Evolutionary conservation across 805 yeast genomes (phyloP).

Genomic region (Saccharomycopsis vini): DNA sequence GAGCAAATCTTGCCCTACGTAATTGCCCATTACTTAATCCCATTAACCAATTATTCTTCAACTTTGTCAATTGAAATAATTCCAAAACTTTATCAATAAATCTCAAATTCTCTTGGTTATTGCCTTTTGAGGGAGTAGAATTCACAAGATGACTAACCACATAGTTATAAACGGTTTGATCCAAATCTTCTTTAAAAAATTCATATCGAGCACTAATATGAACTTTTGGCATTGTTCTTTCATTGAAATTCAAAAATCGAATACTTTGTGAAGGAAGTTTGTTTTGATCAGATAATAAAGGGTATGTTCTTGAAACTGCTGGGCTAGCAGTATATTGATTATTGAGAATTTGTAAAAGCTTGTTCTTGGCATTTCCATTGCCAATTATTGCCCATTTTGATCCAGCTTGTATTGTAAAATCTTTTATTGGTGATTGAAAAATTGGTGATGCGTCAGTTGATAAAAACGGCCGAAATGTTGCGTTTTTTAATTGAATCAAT

Average conservation of each 20-base stretch:
- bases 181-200: constrained; percentile 75
- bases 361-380: constrained; percentile 35
- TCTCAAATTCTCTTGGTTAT: neutral
- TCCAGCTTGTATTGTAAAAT: constrained; percentile 30
- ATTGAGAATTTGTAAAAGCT: constrained; percentile 46
- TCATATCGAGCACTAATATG: constrained; percentile 89
- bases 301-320: constrained; percentile 44
- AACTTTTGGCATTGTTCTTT: constrained; percentile 25
- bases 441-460: neutral
- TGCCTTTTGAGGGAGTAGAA: constrained; percentile 20
- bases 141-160: constrained; percentile 27
- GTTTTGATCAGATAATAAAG: constrained; percentile 27
- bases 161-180: constrained; percentile 37
- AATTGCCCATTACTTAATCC: constrained; percentile 91
- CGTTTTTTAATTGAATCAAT: neutral
- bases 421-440: constrained; percentile 11
- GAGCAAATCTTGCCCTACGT: constrained; percentile 81
- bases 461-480: neutral
- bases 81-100: constrained; percentile 34
- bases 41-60: constrained; percentile 70
- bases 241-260: constrained; percentile 4
- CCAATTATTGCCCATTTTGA: constrained; percentile 52
- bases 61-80: constrained; percentile 43
- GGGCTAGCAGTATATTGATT: constrained; percentile 49
- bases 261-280: constrained; percentile 19